Percentiles rank a stretch among this genome's conserved stretches.
phyloP scores from a whole-genome alignment of 2,329 filamentous ascomycete genomes.

The Fusarium drepaniforme region DNA sequence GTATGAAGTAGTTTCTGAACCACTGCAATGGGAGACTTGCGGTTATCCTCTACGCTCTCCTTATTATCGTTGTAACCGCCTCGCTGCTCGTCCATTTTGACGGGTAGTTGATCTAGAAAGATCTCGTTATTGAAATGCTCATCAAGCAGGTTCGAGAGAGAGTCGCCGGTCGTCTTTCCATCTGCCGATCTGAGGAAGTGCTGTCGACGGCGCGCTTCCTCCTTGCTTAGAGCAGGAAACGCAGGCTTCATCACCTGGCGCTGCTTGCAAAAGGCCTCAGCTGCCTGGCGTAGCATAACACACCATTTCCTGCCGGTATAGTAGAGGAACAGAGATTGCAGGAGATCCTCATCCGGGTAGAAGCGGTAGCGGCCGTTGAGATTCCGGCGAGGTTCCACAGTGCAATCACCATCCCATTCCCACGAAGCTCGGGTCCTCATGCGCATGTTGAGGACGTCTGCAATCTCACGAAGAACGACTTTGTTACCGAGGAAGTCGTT shows the following conservation, averaged over 20 bases:
- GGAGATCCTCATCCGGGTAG: neutral
- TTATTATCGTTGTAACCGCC: neutral
- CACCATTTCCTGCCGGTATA: neutral
- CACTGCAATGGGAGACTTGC: neutral
- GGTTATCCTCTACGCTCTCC: neutral
- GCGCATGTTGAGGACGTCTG: neutral
- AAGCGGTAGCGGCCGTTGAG: constrained; percentile 1
- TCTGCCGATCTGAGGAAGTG: neutral
- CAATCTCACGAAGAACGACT: neutral
- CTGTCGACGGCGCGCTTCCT: neutral
- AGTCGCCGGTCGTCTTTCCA: neutral
- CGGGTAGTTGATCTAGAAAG: neutral
- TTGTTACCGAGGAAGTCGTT: neutral
- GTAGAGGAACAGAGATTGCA: neutral
- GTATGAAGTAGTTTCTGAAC: neutral
- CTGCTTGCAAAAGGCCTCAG: neutral
- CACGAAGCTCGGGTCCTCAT: neutral
- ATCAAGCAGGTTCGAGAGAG: neutral
- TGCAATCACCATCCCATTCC: neutral
- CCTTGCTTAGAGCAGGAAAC: neutral
- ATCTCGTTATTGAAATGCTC: neutral
- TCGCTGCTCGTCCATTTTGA: neutral
- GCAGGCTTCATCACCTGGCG: neutral
- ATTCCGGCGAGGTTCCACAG: neutral
- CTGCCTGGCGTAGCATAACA: neutral